Conservation (phyloP, 768 basidiomycete genomes). For the Hortiboletus campestris region DNA sequence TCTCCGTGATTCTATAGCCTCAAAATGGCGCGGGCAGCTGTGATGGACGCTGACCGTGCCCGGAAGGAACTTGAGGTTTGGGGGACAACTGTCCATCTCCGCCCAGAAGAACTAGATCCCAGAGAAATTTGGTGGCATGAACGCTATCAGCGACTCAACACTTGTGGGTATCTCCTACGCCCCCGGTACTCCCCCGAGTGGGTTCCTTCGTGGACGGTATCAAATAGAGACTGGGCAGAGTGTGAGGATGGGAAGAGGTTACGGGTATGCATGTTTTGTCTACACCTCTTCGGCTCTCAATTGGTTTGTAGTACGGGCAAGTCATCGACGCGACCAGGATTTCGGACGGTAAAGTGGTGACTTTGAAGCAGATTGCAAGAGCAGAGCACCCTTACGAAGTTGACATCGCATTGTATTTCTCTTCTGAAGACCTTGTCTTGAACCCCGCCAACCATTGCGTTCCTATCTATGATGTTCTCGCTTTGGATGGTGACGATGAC, state of each 20-base stretch:
- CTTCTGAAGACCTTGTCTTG: neutral
- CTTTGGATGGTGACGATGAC: slow-evolving; percentile 5
- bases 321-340: slow-evolving; percentile 31
- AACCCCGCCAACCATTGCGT: slow-evolving; percentile 27
- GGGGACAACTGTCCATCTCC: neutral
- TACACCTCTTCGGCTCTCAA: too few relatives aligned
- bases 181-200: slow-evolving; percentile 13
- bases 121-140: slow-evolving; percentile 13
- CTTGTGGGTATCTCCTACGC: slow-evolving; percentile 10
- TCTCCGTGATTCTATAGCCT: too few relatives aligned
- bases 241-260: slow-evolving; percentile 1
- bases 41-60: neutral
- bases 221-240: neutral
- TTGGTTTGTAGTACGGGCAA: neutral
- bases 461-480: slow-evolving; percentile 20
- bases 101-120: slow-evolving; percentile 8
- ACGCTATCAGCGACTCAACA: slow-evolving; percentile 1
- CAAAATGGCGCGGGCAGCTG: neutral
- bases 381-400: slow-evolving; percentile 19
- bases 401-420: slow-evolving; percentile 25
- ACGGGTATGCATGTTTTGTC: neutral
- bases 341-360: slow-evolving; percentile 26
- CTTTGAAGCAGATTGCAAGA: slow-evolving; percentile 27
- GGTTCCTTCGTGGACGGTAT: slow-evolving; percentile 8
- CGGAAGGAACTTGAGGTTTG: neutral